A percentile compares a stretch with the other conserved stretches of the same genome.
These are phyloP conservation scores for Aspergillus versicolor DNA, from an alignment of 2,329 filamentous ascomycete species.

Conservation along the genomic window DNA sequence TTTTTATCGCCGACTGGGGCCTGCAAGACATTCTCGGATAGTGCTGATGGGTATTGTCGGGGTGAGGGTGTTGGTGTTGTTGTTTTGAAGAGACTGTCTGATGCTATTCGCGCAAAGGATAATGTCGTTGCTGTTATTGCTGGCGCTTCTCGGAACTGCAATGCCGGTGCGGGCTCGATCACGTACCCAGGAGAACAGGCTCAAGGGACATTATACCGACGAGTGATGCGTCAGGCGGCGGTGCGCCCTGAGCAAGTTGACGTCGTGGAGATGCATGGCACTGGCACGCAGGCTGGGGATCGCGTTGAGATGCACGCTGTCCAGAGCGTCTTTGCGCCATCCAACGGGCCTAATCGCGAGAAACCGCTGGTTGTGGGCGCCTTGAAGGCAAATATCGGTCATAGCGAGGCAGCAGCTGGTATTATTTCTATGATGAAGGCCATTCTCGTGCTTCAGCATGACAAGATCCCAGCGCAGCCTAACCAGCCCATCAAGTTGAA, in stretches of 20 bases:
- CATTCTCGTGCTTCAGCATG: constrained; percentile 63
- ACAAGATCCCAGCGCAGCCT: constrained; percentile 62
- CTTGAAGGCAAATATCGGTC: constrained; percentile 40
- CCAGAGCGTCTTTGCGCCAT: constrained; percentile 27
- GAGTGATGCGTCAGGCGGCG: constrained; percentile 36
- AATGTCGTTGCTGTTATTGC: constrained; percentile 42
- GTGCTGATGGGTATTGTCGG: constrained; percentile 57
- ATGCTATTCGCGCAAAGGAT: constrained; percentile 53
- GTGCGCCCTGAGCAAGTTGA: constrained; percentile 36
- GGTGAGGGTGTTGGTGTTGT: constrained; percentile 52
- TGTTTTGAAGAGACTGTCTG: constrained; percentile 51
- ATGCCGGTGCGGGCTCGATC: constrained; percentile 46
- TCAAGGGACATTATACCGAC: constrained; percentile 35
- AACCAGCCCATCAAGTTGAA: constrained; percentile 58
- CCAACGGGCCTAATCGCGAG: constrained; percentile 54
- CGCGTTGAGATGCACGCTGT: constrained; percentile 39
- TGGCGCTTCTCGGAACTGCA: constrained; percentile 39
- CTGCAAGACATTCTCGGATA: constrained; percentile 51
- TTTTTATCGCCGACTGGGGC: constrained; percentile 37
- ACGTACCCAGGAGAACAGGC: constrained; percentile 41
- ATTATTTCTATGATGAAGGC: constrained; percentile 56
- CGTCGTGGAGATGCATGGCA: constrained; percentile 43
- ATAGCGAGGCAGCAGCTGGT: constrained; percentile 44
- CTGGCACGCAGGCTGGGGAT: constrained; percentile 41
- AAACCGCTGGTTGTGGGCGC: constrained; percentile 30